These are phyloP conservation scores for Fusarium avenaceum DNA, from an alignment of 2,329 filamentous ascomycete genomes.

Conservation along the genomic window DNA sequence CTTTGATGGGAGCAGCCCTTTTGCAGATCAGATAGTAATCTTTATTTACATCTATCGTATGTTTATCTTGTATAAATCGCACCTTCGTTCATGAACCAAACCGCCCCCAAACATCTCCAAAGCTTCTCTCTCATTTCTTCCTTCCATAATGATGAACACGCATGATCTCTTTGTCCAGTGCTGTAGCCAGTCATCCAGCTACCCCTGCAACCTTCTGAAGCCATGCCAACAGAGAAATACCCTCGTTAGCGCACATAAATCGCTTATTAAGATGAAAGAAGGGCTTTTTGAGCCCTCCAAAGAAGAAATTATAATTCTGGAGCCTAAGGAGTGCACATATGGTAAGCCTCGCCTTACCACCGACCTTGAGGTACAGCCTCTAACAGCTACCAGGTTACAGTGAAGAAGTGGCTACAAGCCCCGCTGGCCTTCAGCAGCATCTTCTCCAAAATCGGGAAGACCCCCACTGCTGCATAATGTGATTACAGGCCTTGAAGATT, in stretches of 20 bases:
- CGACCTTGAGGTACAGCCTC: not conserved
- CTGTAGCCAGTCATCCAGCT: not conserved
- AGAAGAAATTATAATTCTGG: not conserved
- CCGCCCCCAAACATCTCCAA: too few relatives aligned
- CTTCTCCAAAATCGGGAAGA: slow-evolving; percentile 23
- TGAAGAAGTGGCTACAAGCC: not conserved
- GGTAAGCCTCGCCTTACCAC: not conserved
- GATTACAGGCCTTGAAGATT: not conserved
- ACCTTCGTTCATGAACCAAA: too few relatives aligned
- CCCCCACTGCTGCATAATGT: slow-evolving; percentile 21
- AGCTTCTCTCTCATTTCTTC: too few relatives aligned
- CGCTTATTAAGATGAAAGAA: not conserved
- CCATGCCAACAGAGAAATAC: not conserved
- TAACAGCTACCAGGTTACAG: not conserved
- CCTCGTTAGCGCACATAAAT: not conserved
- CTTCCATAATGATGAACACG: too few relatives aligned
- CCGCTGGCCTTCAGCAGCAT: not conserved
- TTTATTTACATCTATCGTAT: not conserved
- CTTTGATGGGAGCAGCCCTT: not conserved
- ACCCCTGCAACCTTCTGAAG: not conserved
- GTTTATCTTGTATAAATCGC: too few relatives aligned
- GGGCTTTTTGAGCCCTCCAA: not conserved
- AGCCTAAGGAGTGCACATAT: not conserved
- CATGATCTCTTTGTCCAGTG: not conserved
- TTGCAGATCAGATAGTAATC: not conserved